phyloP scores from a whole-genome alignment of 176 grass and related monocot genomes.

The Themeda triandra region DNA sequence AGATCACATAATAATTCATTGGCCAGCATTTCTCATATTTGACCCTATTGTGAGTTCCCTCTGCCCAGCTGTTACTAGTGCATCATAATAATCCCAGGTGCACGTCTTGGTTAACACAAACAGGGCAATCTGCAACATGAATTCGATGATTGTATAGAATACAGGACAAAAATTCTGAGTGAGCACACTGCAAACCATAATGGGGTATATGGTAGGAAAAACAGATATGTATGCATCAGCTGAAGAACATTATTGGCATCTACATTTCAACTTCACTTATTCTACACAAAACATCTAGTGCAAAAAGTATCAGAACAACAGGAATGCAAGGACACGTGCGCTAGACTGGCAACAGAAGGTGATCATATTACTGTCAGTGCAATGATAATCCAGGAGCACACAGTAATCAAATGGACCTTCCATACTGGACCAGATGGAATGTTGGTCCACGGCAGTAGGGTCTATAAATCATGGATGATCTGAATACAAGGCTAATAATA shows the following conservation, averaged over 20 bases:
- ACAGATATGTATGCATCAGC: not conserved
- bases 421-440: not conserved
- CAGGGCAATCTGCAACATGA: not conserved
- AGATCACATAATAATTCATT: not conserved
- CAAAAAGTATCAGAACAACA: not conserved
- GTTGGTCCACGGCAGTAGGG: not conserved
- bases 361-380: not conserved
- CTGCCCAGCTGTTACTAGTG: not conserved
- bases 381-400: conserved; percentile 21
- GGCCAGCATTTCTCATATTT: not conserved
- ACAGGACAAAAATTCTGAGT: conserved; percentile 4
- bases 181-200: not conserved
- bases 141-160: not conserved
- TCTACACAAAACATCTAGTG: not conserved
- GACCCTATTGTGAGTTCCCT: not conserved
- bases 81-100: not conserved
- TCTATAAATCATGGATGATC: conserved; percentile 21
- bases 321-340: not conserved
- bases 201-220: not conserved
- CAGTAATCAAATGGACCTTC: not conserved
- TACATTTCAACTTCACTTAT: not conserved
- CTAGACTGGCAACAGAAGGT: conserved; percentile 13
- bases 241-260: conserved; percentile 1
- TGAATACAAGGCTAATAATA: conserved; percentile 11
- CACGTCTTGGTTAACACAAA: conserved; percentile 15